Evolutionary conservation across 2,329 filamentous ascomycete genomes (phyloP).

Genomic region (Gliomastix tumulicola): DNA sequence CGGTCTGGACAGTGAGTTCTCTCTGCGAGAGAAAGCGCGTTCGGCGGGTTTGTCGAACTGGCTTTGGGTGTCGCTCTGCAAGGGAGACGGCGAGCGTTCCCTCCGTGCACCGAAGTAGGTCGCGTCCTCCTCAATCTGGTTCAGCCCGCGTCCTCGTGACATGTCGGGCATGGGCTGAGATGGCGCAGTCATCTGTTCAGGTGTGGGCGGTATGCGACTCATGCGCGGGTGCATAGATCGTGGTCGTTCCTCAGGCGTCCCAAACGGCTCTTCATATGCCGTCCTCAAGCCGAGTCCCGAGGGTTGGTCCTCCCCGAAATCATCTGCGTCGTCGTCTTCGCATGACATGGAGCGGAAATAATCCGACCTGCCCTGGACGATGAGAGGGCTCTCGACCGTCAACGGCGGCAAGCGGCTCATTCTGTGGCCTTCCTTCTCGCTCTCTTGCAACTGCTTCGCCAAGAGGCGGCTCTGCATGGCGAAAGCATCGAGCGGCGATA

Average conservation of each 20-base stretch:
- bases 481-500: conserved; percentile 93
- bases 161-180: conserved; percentile 31
- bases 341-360: conserved; percentile 73
- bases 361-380: conserved; percentile 66
- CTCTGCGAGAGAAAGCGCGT: conserved; percentile 20
- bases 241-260: conserved; percentile 49
- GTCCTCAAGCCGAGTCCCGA: conserved; percentile 38
- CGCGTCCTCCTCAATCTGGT: conserved; percentile 28
- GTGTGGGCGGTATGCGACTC: conserved; percentile 52
- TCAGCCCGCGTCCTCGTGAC: conserved; percentile 30
- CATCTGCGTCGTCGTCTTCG: conserved; percentile 27
- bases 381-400: conserved; percentile 73
- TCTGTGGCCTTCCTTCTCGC: conserved; percentile 63
- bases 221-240: conserved; percentile 70
- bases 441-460: conserved; percentile 79
- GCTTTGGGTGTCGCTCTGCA: conserved; percentile 32
- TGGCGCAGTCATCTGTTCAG: conserved; percentile 40
- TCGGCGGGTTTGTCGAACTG: conserved; percentile 16
- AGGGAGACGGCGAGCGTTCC: conserved; percentile 50
- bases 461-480: conserved; percentile 85
- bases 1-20: conserved; percentile 23
- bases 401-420: conserved; percentile 81
- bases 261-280: conserved; percentile 50
- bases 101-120: conserved; percentile 45
- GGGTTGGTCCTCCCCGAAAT: conserved; percentile 9